phyloP scores from a whole-genome alignment of 1,139 yeast genomes.

The Zygosaccharomyces sapae region DNA sequence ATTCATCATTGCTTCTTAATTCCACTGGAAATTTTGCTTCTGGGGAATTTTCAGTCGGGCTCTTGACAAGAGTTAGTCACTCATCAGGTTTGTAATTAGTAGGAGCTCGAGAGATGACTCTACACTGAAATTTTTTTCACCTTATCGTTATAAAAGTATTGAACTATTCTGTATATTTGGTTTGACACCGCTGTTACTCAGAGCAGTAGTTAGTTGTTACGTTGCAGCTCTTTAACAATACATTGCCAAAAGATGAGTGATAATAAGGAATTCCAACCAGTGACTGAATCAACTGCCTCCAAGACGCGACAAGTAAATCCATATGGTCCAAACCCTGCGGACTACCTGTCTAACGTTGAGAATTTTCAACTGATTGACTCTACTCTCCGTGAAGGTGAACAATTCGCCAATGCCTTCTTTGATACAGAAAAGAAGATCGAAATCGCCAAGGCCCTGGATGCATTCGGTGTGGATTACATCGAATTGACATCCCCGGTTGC shows the following conservation, averaged over 20 bases:
- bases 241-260: slow-evolving; percentile 8
- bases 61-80: slow-evolving; percentile 2
- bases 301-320: slow-evolving; percentile 51
- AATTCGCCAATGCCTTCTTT: slow-evolving; percentile 96
- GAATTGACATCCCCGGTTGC: slow-evolving; percentile 98
- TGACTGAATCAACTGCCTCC: slow-evolving; percentile 44
- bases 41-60: neutral
- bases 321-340: slow-evolving; percentile 94
- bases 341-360: slow-evolving; percentile 82
- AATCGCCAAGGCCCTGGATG: slow-evolving; percentile 95
- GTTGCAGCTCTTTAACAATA: too few relatives aligned
- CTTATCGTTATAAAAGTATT: neutral
- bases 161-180: neutral
- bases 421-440: slow-evolving; percentile 93
- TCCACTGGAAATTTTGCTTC: slow-evolving; percentile 4
- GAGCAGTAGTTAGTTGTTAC: too few relatives aligned
- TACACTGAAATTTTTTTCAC: neutral
- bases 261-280: slow-evolving; percentile 41
- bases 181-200: neutral
- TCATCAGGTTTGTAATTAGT: neutral
- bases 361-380: slow-evolving; percentile 92
- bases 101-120: slow-evolving; percentile 2
- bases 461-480: slow-evolving; percentile 96
- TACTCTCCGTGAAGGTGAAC: slow-evolving; percentile 97
- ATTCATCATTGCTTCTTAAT: neutral